Evolutionary conservation across 208 protist species (phyloP).

Genomic region (Trypanosoma melophagium): DNA sequence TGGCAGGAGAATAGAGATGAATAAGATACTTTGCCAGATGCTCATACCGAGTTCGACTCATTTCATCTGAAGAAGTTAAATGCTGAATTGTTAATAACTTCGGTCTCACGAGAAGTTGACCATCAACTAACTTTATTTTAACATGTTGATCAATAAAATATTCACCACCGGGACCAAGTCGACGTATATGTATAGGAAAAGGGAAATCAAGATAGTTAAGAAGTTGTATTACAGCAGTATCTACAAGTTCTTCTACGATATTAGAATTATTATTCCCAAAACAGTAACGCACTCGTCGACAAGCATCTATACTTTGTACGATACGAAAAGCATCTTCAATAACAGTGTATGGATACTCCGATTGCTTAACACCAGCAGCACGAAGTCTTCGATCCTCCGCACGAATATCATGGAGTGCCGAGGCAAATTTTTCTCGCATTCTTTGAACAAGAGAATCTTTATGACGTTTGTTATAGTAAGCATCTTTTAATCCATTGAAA

Average conservation of each 20-base stretch:
- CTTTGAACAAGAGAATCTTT: not conserved
- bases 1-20: slow-evolving; percentile 27
- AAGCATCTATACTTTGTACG: slow-evolving; percentile 3
- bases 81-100: not conserved
- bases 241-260: slow-evolving; percentile 1
- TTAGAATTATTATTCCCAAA: not conserved
- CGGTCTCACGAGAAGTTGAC: slow-evolving; percentile 22
- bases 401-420: slow-evolving; percentile 1
- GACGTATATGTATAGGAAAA: slow-evolving; percentile 21
- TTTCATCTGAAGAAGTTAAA: not conserved
- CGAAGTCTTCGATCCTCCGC: not conserved
- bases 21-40: slow-evolving; percentile 31
- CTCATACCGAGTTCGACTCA: slow-evolving; percentile 10
- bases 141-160: slow-evolving; percentile 34
- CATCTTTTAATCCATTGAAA: not conserved
- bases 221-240: slow-evolving; percentile 19
- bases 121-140: slow-evolving; percentile 17
- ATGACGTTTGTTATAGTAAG: not conserved
- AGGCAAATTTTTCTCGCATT: not conserved
- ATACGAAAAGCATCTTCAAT: slow-evolving; percentile 19
- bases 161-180: slow-evolving; percentile 21
- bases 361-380: too few relatives aligned
- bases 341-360: not conserved
- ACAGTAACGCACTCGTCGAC: slow-evolving; percentile 11
- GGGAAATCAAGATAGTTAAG: slow-evolving; percentile 27